Conservation (phyloP, 192 early-diverging fungal species). For the Umbelopsis ramanniana region DNA sequence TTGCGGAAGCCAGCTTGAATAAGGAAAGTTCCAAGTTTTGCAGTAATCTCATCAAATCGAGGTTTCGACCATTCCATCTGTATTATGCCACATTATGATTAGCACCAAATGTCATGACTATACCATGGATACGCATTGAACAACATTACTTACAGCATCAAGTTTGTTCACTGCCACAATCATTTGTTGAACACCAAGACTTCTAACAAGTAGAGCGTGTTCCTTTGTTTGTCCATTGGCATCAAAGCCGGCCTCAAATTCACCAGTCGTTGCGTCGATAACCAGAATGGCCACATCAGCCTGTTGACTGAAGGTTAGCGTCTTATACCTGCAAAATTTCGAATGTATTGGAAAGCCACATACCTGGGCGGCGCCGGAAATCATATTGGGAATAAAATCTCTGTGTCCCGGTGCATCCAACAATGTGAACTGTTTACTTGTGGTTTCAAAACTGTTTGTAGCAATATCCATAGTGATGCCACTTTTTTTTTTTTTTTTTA, state of each 20-base stretch:
- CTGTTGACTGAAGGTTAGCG: slow-evolving; percentile 37
- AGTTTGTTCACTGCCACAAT: slow-evolving; percentile 97
- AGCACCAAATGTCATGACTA: background rate
- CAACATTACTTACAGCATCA: slow-evolving; percentile 65
- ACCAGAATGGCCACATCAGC: slow-evolving; percentile 97
- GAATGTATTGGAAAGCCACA: background rate
- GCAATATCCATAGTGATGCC: slow-evolving; percentile 99
- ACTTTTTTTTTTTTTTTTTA: slow-evolving; percentile 31
- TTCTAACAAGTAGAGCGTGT: slow-evolving; percentile 89
- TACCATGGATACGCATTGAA: background rate
- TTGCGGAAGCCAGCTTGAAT: slow-evolving; percentile 80
- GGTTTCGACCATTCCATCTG: slow-evolving; percentile 80
- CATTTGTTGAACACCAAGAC: slow-evolving; percentile 90
- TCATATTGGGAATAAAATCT: slow-evolving; percentile 99
- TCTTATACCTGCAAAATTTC: background rate
- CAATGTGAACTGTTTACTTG: slow-evolving; percentile 77
- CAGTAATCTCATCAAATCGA: slow-evolving; percentile 78
- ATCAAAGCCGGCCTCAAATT: slow-evolving; percentile 96
- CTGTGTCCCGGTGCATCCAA: slow-evolving; percentile 97
- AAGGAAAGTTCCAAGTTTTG: slow-evolving; percentile 73
- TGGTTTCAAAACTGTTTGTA: slow-evolving; percentile 86
- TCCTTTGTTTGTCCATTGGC: slow-evolving; percentile 95
- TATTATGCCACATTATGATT: background rate
- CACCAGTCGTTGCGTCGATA: slow-evolving; percentile 85
- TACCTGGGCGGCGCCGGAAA: slow-evolving; percentile 88